phyloP scores from a whole-genome alignment of 495 filamentous ascomycete species.

The Chlorociboria aeruginascens region DNA sequence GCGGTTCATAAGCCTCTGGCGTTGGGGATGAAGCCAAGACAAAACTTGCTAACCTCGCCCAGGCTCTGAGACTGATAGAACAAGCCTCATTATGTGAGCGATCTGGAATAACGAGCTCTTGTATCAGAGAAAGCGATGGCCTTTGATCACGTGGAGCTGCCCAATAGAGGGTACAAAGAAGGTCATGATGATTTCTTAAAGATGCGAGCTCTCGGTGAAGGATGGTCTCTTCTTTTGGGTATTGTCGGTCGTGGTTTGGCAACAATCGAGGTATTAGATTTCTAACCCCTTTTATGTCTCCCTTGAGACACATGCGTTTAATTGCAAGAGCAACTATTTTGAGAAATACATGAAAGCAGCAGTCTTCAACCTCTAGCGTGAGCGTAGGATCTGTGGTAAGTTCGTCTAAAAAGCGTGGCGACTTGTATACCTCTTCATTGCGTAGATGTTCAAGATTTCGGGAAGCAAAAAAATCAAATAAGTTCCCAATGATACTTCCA shows the following conservation, averaged over 20 bases:
- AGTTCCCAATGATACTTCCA: slow-evolving; percentile 59
- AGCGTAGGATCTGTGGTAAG: slow-evolving; percentile 53
- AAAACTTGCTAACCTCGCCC: slow-evolving; percentile 68
- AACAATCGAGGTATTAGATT: slow-evolving; percentile 69
- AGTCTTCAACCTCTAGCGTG: slow-evolving; percentile 51
- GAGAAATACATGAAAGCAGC: slow-evolving; percentile 87
- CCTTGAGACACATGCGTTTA: slow-evolving; percentile 41
- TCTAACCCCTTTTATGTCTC: slow-evolving; percentile 58
- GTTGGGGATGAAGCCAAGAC: slow-evolving; percentile 43
- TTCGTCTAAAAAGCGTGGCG: slow-evolving; percentile 66
- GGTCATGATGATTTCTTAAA: slow-evolving; percentile 84
- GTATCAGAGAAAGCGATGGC: slow-evolving; percentile 58
- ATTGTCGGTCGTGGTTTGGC: slow-evolving; percentile 79
- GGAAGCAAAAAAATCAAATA: slow-evolving; percentile 87
- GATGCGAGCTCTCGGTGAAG: slow-evolving; percentile 69
- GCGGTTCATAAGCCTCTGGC: slow-evolving; percentile 42
- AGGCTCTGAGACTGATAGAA: slow-evolving; percentile 68
- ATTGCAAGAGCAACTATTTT: slow-evolving; percentile 70
- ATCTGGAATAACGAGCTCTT: slow-evolving; percentile 64
- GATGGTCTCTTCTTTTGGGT: slow-evolving; percentile 70
- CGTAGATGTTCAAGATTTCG: slow-evolving; percentile 60
- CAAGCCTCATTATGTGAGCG: slow-evolving; percentile 79
- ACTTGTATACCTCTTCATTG: slow-evolving; percentile 65
- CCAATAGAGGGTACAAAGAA: slow-evolving; percentile 84
- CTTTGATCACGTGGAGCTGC: slow-evolving; percentile 60